These are phyloP conservation scores for Akanthomyces uredinophilus DNA, from an alignment of 2,329 filamentous ascomycete genomes.

Conservation along the genomic window DNA sequence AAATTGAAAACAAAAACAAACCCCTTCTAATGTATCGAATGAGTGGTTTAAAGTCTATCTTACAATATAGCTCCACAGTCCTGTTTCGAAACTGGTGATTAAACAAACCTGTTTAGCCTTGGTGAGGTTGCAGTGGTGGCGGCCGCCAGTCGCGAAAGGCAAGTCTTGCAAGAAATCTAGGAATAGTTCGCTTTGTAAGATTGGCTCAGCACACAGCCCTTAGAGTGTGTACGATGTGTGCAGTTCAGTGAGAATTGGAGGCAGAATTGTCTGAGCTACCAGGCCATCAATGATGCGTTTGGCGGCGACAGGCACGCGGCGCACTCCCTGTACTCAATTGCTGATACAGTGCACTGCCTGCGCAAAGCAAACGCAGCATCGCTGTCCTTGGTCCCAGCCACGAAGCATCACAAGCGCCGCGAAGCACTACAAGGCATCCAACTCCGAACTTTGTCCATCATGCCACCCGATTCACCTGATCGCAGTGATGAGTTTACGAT, in stretches of 20 bases:
- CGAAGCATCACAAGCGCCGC: too few species aligned
- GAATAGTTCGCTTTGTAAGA: neutral
- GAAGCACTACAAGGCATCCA: neutral
- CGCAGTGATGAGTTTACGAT: neutral
- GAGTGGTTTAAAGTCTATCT: too few species aligned
- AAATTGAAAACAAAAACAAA: too few species aligned
- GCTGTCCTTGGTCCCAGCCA: neutral
- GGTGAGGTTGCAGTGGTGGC: too few species aligned
- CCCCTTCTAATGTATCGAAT: too few species aligned
- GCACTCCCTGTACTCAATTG: neutral
- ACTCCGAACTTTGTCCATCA: neutral
- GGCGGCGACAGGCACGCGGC: neutral
- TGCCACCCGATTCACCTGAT: neutral
- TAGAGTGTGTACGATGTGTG: neutral
- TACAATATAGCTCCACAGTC: too few species aligned
- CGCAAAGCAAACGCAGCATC: neutral
- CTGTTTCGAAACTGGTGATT: too few species aligned
- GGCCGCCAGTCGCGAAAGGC: too few species aligned
- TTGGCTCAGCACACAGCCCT: too few species aligned
- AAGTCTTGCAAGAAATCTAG: neutral
- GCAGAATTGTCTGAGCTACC: neutral
- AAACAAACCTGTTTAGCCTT: too few species aligned
- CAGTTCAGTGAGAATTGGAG: neutral
- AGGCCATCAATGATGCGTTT: neutral
- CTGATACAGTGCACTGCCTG: neutral